Evolutionary conservation across 805 yeast genomes (phyloP).

Genomic region (Teunomyces barrocoloradensis): DNA sequence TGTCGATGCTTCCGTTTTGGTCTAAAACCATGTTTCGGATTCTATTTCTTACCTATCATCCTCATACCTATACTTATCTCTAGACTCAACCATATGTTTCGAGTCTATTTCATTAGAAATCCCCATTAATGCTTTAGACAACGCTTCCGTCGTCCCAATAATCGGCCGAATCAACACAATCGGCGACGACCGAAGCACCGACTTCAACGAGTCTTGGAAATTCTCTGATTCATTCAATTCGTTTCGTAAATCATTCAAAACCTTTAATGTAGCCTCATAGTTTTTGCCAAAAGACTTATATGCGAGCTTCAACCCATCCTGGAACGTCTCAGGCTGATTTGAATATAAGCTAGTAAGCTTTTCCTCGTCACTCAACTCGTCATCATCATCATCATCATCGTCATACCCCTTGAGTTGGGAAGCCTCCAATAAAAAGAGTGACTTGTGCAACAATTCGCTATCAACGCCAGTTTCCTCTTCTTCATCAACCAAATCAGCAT

Average conservation of each 20-base stretch:
- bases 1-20: neutral
- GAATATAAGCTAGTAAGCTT: constrained; percentile 69
- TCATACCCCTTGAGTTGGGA: constrained; percentile 19
- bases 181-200: constrained; percentile 76
- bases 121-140: constrained; percentile 80
- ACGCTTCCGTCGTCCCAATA: constrained; percentile 90
- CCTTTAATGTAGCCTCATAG: constrained; percentile 60
- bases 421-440: constrained; percentile 23
- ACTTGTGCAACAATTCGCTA: constrained; percentile 17
- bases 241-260: constrained; percentile 55
- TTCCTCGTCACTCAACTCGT: constrained; percentile 22
- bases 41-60: neutral
- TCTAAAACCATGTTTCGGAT: neutral
- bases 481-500: constrained; percentile 30
- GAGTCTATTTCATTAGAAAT: constrained; percentile 79
- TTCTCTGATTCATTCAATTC: constrained; percentile 64
- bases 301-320: constrained; percentile 75
- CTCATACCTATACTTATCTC: constrained; percentile 60
- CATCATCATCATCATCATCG: constrained; percentile 21
- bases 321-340: constrained; percentile 71
- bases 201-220: constrained; percentile 63
- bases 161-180: constrained; percentile 77
- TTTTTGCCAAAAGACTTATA: constrained; percentile 70
- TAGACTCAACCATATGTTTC: constrained; percentile 51
- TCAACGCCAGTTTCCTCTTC: constrained; percentile 18